Evolutionary conservation across 1,284 basidiomycete genomes (phyloP).

Genomic region (Grifola frondosa): DNA sequence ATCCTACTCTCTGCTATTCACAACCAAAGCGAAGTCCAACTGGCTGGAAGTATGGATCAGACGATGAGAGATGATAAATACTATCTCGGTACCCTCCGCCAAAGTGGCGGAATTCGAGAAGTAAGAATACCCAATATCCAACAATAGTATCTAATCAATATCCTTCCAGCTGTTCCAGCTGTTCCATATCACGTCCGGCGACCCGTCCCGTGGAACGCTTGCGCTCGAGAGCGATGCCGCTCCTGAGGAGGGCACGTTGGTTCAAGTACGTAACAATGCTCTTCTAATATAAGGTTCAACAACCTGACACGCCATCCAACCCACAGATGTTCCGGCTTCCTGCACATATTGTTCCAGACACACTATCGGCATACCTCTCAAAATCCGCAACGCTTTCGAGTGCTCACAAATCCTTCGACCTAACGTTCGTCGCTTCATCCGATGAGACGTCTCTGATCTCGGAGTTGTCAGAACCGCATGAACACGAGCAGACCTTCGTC

Average conservation of each 20-base stretch:
- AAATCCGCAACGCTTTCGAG: too few relatives aligned
- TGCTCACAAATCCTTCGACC: too few relatives aligned
- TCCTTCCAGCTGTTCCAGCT: slow-evolving; percentile 42
- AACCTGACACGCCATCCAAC: slow-evolving; percentile 6
- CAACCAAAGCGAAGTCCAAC: slow-evolving; percentile 24
- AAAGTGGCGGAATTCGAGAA: slow-evolving; percentile 21
- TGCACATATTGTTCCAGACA: slow-evolving; percentile 3
- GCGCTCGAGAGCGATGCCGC: slow-evolving; percentile 66
- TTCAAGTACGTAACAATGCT: slow-evolving; percentile 64
- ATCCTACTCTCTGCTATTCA: slow-evolving; percentile 64
- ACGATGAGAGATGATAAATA: slow-evolving; percentile 69
- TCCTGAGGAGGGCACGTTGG: slow-evolving; percentile 51
- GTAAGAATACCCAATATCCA: slow-evolving; percentile 15
- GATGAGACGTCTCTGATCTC: slow-evolving; percentile 17
- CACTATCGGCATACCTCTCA: not conserved
- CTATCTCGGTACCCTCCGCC: slow-evolving; percentile 51
- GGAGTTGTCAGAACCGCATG: slow-evolving; percentile 10
- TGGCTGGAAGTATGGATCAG: slow-evolving; percentile 5
- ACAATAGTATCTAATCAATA: not conserved
- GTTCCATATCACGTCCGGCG: slow-evolving; percentile 71
- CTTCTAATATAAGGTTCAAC: not conserved
- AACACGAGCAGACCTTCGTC: slow-evolving; percentile 17
- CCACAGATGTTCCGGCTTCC: slow-evolving; percentile 12
- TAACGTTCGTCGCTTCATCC: slow-evolving; percentile 16
- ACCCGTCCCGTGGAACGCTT: slow-evolving; percentile 75